Conservation (phyloP, 78 protist genomes). For the Polysphondylium violaceum region DNA sequence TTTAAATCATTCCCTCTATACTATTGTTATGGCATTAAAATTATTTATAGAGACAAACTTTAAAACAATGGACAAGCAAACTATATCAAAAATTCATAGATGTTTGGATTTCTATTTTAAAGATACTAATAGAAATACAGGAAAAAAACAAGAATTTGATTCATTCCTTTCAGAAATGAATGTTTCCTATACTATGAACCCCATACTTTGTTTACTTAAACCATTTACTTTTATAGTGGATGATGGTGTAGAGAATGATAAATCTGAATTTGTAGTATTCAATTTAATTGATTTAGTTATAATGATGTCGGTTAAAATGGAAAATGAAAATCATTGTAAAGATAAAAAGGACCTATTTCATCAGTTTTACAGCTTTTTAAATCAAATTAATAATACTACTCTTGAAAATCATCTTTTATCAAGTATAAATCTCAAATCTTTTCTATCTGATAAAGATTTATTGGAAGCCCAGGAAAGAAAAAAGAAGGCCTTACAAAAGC, state of each 20-base stretch:
- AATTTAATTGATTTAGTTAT: conserved; percentile 24
- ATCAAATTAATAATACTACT: conserved; percentile 15
- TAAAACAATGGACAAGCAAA: not conserved
- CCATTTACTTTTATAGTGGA: too few relatives aligned
- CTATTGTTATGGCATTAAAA: conserved; percentile 17
- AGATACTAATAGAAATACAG: too few relatives aligned
- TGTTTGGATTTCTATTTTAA: too few relatives aligned
- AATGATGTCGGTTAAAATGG: conserved; percentile 3
- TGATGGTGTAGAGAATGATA: too few relatives aligned
- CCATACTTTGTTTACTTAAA: too few relatives aligned
- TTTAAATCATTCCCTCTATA: conserved; percentile 29
- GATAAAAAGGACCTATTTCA: conserved; percentile 44
- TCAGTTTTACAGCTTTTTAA: not conserved
- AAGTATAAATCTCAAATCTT: not conserved
- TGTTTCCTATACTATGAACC: too few relatives aligned
- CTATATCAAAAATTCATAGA: too few relatives aligned
- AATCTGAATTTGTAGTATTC: too few relatives aligned
- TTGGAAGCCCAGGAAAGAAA: conserved; percentile 3
- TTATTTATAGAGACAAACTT: not conserved
- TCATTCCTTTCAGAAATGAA: too few relatives aligned
- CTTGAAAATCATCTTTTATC: not conserved
- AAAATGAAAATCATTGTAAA: not conserved
- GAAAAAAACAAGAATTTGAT: too few relatives aligned
- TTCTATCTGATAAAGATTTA: conserved; percentile 12
- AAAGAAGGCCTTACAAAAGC: conserved; percentile 20